phyloP scores from a whole-genome alignment of 2,329 filamentous ascomycete species.

The Fusarium sp. region DNA sequence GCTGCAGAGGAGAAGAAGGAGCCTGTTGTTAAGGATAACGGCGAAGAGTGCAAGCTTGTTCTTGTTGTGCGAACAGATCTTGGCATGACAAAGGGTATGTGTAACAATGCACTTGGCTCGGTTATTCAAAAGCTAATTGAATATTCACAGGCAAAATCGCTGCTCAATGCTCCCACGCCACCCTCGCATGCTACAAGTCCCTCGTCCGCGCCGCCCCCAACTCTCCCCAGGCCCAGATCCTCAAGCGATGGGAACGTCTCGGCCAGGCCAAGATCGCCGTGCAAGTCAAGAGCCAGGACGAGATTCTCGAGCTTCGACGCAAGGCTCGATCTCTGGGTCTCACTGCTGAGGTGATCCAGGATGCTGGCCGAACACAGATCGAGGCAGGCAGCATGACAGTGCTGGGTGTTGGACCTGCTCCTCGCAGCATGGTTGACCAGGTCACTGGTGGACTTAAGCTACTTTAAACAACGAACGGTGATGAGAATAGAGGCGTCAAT shows the following conservation, averaged over 20 bases:
- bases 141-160: slow-evolving; percentile 85
- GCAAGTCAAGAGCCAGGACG: slow-evolving; percentile 87
- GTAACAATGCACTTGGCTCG: fast-evolving
- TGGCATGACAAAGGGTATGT: slow-evolving; percentile 94
- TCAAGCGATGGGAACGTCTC: slow-evolving; percentile 84
- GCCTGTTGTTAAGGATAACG: slow-evolving; percentile 50
- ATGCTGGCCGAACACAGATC: slow-evolving; percentile 98
- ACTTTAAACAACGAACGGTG: slow-evolving; percentile 62
- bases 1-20: slow-evolving; percentile 58
- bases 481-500: neutral
- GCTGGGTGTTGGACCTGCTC: slow-evolving; percentile 83
- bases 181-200: slow-evolving; percentile 94
- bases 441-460: slow-evolving; percentile 89
- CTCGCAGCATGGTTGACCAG: slow-evolving; percentile 86
- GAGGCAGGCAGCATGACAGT: slow-evolving; percentile 93
- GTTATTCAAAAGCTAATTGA: neutral
- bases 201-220: slow-evolving; percentile 69
- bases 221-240: slow-evolving; percentile 69
- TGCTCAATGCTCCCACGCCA: slow-evolving; percentile 95
- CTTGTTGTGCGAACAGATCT: slow-evolving; percentile 92
- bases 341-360: slow-evolving; percentile 89
- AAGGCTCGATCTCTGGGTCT: slow-evolving; percentile 85
- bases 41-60: slow-evolving; percentile 93
- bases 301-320: slow-evolving; percentile 78
- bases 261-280: slow-evolving; percentile 96